These are phyloP conservation scores for Aspergillus persii DNA, from an alignment of 2,329 filamentous ascomycete species.

Conservation along the genomic window DNA sequence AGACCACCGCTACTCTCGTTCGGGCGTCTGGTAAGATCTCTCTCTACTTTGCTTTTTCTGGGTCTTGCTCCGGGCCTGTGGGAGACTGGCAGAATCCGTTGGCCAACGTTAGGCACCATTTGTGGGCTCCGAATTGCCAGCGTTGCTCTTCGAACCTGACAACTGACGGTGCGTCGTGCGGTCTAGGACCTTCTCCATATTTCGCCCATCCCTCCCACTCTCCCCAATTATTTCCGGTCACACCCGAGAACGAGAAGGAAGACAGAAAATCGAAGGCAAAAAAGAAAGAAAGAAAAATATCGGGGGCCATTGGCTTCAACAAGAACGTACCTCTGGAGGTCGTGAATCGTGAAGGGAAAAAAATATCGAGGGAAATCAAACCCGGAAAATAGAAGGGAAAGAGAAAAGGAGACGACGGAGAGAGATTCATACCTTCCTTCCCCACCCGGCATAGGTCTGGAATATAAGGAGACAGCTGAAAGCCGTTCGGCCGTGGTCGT, in stretches of 20 bases:
- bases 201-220: slow-evolving; percentile 4
- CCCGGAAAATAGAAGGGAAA: slow-evolving; percentile 3
- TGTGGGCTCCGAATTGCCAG: slow-evolving; percentile 7
- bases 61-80: not conserved
- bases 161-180: slow-evolving; percentile 13
- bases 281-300: not conserved
- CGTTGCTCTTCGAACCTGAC: slow-evolving; percentile 10
- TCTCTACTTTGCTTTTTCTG: not conserved
- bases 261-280: not conserved
- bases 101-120: not conserved
- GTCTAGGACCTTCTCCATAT: slow-evolving; percentile 5
- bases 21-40: not conserved
- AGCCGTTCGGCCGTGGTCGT: slow-evolving; percentile 28
- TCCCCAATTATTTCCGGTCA: slow-evolving; percentile 4
- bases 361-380: not conserved
- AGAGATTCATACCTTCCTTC: not conserved
- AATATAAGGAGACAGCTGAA: slow-evolving; percentile 8
- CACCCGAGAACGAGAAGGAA: not conserved
- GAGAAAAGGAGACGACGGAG: slow-evolving; percentile 17
- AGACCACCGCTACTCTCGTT: not conserved
- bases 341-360: not conserved
- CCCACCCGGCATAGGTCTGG: slow-evolving; percentile 1
- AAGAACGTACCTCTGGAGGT: not conserved
- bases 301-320: not conserved
- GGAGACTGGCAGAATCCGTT: slow-evolving; percentile 3